phyloP scores from a whole-genome alignment of 148 eudicot species.

The Cornus suecica region DNA sequence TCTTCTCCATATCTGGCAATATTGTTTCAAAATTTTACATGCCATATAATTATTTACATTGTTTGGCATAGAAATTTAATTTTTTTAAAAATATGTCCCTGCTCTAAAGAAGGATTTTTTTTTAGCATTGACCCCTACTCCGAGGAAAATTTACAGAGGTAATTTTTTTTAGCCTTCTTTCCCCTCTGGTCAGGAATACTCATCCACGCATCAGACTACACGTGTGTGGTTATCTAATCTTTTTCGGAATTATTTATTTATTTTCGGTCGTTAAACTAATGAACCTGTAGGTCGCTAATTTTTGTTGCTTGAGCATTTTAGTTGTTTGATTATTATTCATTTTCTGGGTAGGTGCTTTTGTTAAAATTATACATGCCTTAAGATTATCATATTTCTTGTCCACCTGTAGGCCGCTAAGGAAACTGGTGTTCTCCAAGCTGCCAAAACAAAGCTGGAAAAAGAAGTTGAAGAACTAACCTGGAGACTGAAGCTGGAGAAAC shows the following conservation, averaged over 20 bases:
- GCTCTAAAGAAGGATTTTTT: not conserved
- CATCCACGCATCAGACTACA: not conserved
- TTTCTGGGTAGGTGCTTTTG: not conserved
- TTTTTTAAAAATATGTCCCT: not conserved
- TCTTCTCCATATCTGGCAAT: not conserved
- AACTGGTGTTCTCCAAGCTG: constrained; percentile 77
- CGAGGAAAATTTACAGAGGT: not conserved
- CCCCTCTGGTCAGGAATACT: not conserved
- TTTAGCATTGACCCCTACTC: not conserved
- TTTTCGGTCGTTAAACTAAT: not conserved
- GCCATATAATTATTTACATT: not conserved
- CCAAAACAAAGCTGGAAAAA: constrained; percentile 74
- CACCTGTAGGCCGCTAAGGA: constrained; percentile 75
- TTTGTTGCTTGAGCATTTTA: not conserved
- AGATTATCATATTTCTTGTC: constrained; percentile 1
- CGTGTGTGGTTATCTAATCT: not conserved
- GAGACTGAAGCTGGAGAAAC: constrained; percentile 69
- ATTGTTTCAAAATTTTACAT: not conserved
- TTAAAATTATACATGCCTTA: not conserved
- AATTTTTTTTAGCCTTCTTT: not conserved
- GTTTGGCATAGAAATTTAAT: not conserved
- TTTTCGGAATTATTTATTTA: not conserved
- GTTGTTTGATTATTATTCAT: not conserved
- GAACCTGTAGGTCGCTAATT: not conserved
- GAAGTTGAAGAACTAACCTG: constrained; percentile 70